Evolutionary conservation across 1,284 basidiomycete species (phyloP), one percentile per base, ranked within the genome.

Genomic region (Sanguinoderma infundibulare): DNA sequence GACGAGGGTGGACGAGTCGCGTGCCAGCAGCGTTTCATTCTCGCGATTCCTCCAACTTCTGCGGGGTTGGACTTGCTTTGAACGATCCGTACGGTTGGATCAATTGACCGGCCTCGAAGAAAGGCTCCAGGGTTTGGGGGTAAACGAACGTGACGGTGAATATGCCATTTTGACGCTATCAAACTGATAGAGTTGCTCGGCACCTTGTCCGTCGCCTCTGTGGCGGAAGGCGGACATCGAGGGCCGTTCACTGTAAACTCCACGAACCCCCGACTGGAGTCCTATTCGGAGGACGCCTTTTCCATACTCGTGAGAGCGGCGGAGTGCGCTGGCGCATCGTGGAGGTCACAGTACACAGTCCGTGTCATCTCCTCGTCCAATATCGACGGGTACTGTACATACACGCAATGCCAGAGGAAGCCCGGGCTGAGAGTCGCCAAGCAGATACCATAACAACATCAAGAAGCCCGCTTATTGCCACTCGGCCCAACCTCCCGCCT

Each of bases 341-440:
- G 46, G 46, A 15, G 34, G 57, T 53, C 40, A 58, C 50, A 36
- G 32, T 46, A 40, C 53, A 4, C 40, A 40, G 12, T 42, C 20
- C 47, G 46, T 49, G 46, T 51, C 34, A 35, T 53, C 38, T 40
- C 24, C 42, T 35, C 34, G 38, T 20, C 30, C 24, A 42, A 26
- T 54, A 53, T 54, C 35, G 46, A 57, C 39, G 36, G 26, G 38
- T 32, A 47, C n/a, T 54, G 42, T 35, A 42, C 57, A 42, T 6
- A 52, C 51, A 46, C 51, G 51, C 53, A 36, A 38, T 42, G 32
- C 39, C 17, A 47, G 42, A 36, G 22, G 51, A 20, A 28, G 52
- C 26, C 50, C 47, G 30, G 35, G 38, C 30, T 34, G 28, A 49
- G 46, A 26, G 32, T 50, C n/a, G 42, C 6, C 35, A 53, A 32